Conservation (phyloP, 2,329 filamentous ascomycete species). For the Penicillium sp. region DNA sequence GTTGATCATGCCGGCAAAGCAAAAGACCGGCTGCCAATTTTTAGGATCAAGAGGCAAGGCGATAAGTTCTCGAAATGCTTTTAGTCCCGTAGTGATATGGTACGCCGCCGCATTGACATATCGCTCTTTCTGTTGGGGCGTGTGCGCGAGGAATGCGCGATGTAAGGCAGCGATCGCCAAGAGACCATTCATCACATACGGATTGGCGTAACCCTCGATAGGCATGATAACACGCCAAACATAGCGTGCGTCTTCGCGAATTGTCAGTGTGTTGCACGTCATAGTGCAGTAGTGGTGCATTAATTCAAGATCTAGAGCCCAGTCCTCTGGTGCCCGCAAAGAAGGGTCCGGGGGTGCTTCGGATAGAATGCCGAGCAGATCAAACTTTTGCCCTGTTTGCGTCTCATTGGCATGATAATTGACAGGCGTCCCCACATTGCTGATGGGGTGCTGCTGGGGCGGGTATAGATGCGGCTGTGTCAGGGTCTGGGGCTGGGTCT, state of each 20-base stretch:
- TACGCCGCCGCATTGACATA: constrained; percentile 17
- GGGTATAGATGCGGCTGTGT: not conserved
- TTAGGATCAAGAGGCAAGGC: constrained; percentile 14
- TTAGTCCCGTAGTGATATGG: constrained; percentile 17
- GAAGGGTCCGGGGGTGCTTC: not conserved
- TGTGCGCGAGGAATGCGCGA: constrained; percentile 14
- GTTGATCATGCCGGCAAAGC: constrained; percentile 20
- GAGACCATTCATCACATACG: constrained; percentile 34
- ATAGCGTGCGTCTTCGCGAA: constrained; percentile 24
- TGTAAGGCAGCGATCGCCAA: constrained; percentile 35
- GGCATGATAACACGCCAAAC: constrained; percentile 34
- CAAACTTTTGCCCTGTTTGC: constrained; percentile 1
- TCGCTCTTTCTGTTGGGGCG: constrained; percentile 9
- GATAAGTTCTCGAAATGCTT: constrained; percentile 22
- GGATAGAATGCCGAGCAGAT: constrained; percentile 14
- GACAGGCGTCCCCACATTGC: constrained; percentile 5
- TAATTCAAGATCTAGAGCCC: constrained; percentile 40
- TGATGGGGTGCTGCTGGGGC: not conserved
- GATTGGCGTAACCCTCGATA: constrained; percentile 30
- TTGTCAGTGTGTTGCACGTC: constrained; percentile 25
- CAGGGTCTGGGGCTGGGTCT: not conserved
- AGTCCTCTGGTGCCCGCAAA: constrained; percentile 13
- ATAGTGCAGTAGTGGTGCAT: constrained; percentile 45
- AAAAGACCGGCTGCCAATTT: constrained; percentile 24
- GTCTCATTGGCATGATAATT: not conserved